These are phyloP conservation scores for Pseudocercospora ulei DNA, from an alignment of 2,329 filamentous ascomycete genomes.

Conservation along the genomic window DNA sequence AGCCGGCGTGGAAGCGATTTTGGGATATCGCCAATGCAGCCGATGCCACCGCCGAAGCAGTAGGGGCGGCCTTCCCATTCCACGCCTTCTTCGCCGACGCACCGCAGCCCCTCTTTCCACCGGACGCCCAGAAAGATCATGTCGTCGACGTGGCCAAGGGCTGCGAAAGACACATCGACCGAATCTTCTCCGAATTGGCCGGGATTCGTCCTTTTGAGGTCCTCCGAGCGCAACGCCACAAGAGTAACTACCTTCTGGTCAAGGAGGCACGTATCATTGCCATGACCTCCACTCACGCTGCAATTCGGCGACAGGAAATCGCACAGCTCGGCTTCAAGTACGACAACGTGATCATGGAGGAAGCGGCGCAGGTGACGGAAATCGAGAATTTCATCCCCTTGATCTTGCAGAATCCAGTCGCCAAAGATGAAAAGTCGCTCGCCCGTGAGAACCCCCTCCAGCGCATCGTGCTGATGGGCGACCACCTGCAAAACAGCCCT, in stretches of 20 bases:
- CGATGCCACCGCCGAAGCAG: slow-evolving; percentile 44
- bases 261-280: slow-evolving; percentile 96
- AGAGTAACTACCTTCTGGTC: slow-evolving; percentile 87
- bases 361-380: slow-evolving; percentile 95
- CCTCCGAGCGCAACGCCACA: slow-evolving; percentile 75
- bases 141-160: slow-evolving; percentile 67
- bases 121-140: slow-evolving; percentile 54
- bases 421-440: slow-evolving; percentile 35
- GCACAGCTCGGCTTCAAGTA: slow-evolving; percentile 89
- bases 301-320: slow-evolving; percentile 86
- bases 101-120: slow-evolving; percentile 72
- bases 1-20: slow-evolving; percentile 81
- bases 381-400: slow-evolving; percentile 94
- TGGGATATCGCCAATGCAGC: slow-evolving; percentile 52
- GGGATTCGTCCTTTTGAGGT: slow-evolving; percentile 95
- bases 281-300: slow-evolving; percentile 97
- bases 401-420: slow-evolving; percentile 62
- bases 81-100: slow-evolving; percentile 77
- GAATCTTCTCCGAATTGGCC: slow-evolving; percentile 83
- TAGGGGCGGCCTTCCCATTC: slow-evolving; percentile 75
- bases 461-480: slow-evolving; percentile 82
- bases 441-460: slow-evolving; percentile 58
- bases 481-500: slow-evolving; percentile 93
- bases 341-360: slow-evolving; percentile 96
- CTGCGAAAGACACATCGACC: slow-evolving; percentile 78